A percentile compares a stretch with the other conserved stretches of the same genome.
Conservation (phyloP, 208 protist genomes). For the Porcisia hertigi region DNA sequence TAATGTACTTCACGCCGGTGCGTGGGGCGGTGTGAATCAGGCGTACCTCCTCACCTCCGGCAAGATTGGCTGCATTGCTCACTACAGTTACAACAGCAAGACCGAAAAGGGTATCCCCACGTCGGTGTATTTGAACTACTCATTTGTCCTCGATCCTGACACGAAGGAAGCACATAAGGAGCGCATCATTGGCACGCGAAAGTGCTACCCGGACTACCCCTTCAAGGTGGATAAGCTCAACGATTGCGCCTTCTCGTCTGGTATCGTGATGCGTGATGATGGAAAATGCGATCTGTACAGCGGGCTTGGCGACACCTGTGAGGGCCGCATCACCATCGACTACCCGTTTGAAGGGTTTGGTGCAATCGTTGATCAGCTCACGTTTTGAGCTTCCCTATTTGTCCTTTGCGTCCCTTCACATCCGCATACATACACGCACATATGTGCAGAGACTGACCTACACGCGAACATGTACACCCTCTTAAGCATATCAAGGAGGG, state of each 20-base stretch:
- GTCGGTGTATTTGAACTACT: conserved; percentile 63
- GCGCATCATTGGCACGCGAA: conserved; percentile 57
- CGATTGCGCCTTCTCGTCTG: conserved; percentile 64
- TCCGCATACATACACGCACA: not conserved
- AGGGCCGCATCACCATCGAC: conserved; percentile 73
- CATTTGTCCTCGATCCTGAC: conserved; percentile 63
- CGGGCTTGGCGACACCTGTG: conserved; percentile 57
- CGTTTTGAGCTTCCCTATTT: conserved; percentile 21
- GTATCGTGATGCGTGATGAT: conserved; percentile 66
- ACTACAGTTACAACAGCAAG: conserved; percentile 70
- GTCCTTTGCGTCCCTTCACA: not conserved
- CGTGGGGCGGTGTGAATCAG: conserved; percentile 72
- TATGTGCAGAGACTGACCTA: not conserved
- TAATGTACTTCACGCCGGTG: conserved; percentile 56
- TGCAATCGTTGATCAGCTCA: conserved; percentile 42
- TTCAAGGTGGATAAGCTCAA: conserved; percentile 47
- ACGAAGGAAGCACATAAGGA: conserved; percentile 39
- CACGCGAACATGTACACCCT: not conserved
- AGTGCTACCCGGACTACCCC: conserved; percentile 59
- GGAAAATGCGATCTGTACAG: conserved; percentile 78
- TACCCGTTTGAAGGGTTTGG: conserved; percentile 72
- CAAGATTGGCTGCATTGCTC: conserved; percentile 68
- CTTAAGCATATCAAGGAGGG: not conserved
- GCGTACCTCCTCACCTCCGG: conserved; percentile 55
- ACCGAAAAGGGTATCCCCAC: conserved; percentile 34